Evolutionary conservation across 768 basidiomycete species (phyloP), one percentile per base, ranked within the genome.

Genomic region (Boletus reticuloceps): DNA sequence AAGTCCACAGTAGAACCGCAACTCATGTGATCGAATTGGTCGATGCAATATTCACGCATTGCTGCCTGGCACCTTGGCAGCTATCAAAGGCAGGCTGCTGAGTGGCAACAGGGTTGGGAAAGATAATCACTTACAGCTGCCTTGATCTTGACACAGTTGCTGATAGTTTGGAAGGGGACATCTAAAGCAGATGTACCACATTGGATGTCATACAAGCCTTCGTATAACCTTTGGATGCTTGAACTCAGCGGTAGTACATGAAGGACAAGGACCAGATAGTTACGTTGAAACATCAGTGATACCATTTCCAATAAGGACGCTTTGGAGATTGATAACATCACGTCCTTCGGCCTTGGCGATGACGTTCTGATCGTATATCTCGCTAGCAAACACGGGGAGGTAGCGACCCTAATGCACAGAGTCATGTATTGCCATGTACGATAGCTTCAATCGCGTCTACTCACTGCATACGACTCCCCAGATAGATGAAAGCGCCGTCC

Each of bases 251-350:
- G 13, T 36, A 14, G 16, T n/a, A 7, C 7, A 27, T 19, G 22
- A n/a, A 51, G 37, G 29, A 22, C 25, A 51, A 44, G 38, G 39
- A 65, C 12, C n/a, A 27, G 19, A 31, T 47, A 64, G 65, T 69
- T 74, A 81, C 68, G 74, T 79, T 8, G 72, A 75, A 37, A 77
- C 71, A 59, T 86, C 84, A 2, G 82, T 85, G 57, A 82, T 75
- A 17, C 87, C 85, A 58, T 88, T 88, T 5, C 86, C 89, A 53
- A 92, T 91, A 67, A 91, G 74, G n/a, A 89, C 77, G 54, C 82
- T 86, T 52, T 81, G 73, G 6, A 93, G 74, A 66, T 91, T 91
- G 58, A 92, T 74, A 4, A 76, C 71, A 62, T 59, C 76, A 61
- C 69, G 79, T 56, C 77, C 86, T 16, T 66, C 79, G n/a, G 77